Evolutionary conservation across 495 filamentous ascomycete species (phyloP), one percentile per base, ranked within the genome.

Genomic region (Pyrenula aspistea): DNA sequence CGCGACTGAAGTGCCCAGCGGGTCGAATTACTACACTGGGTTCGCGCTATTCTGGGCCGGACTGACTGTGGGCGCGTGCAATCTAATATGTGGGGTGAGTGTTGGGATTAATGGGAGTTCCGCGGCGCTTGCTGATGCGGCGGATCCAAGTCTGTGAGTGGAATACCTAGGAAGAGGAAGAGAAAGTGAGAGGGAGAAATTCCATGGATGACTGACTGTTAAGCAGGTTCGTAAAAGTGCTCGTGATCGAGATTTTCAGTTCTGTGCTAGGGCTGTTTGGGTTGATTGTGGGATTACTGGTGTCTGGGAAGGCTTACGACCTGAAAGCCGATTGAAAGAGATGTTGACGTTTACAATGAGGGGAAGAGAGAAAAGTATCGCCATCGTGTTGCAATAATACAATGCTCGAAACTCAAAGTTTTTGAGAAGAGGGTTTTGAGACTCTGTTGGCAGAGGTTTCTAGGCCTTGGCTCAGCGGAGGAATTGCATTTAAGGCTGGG

Each of bases 191-290:
- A 51, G 24, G 10, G 53, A 22, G 12, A 55, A 10, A 12, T 10
- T 12, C 51, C 48, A 53, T 25, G 15, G 12, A 11, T 53, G 25
- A 15, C 31, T 42, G n/a, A 53, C 21, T 52, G 51, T 12, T 57
- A 56, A 51, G 60, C 57, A 96, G 91, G 53, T 99, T 99, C 73
- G 91, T 99, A 71, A 96, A 95, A 76, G 95, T 97, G 63, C 84
- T 99, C 48, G 91, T 99, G 61, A 91, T 99, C 63, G 94, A 99
- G 73, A 99, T 99, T 69, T 99, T 99, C 77, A 96, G 93, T 66
- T 97, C 93, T 4, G 90, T 99, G 20, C 77, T 99, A 15, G 94
- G 94, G 56, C 79, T 99, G n/a, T 99, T 99, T 67, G 94, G 94
- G 55, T 75, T 99, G 55, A 99, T 99, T 67, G 81, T 97, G 61